These are phyloP conservation scores for Udeniomyces megalosporus DNA, from an alignment of 768 basidiomycete species.

Conservation along the genomic window DNA sequence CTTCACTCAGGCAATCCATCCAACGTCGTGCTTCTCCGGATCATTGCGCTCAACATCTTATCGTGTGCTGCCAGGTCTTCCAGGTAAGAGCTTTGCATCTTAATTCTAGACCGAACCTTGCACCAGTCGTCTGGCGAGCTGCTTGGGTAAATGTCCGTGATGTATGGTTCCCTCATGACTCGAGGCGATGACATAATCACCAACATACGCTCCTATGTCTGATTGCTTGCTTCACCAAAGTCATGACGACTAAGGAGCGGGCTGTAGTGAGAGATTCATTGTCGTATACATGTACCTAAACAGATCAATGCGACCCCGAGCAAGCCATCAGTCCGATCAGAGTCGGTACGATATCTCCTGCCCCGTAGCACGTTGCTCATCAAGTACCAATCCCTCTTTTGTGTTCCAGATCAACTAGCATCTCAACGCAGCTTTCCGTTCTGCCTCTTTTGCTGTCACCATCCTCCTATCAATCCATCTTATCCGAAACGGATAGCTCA, in stretches of 20 bases:
- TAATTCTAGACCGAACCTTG: no score
- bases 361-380: neutral
- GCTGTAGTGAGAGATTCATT: no score
- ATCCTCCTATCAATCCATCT: constrained; percentile 1
- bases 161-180: no score
- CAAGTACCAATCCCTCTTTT: neutral
- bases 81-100: no score
- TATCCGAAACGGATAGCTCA: neutral
- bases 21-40: neutral
- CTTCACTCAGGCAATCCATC: neutral
- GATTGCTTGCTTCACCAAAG: no score
- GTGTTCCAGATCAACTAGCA: neutral
- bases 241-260: no score
- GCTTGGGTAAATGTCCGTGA: no score
- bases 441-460: constrained; percentile 6
- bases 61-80: neutral
- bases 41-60: constrained; percentile 8
- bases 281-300: no score
- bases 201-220: no score
- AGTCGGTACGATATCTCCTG: neutral
- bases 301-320: neutral
- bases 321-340: neutral
- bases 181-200: no score
- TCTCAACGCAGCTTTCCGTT: neutral
- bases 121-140: no score